Evolutionary conservation across 805 yeast genomes (phyloP).

Genomic region (Wickerhamomyces xylosicus): DNA sequence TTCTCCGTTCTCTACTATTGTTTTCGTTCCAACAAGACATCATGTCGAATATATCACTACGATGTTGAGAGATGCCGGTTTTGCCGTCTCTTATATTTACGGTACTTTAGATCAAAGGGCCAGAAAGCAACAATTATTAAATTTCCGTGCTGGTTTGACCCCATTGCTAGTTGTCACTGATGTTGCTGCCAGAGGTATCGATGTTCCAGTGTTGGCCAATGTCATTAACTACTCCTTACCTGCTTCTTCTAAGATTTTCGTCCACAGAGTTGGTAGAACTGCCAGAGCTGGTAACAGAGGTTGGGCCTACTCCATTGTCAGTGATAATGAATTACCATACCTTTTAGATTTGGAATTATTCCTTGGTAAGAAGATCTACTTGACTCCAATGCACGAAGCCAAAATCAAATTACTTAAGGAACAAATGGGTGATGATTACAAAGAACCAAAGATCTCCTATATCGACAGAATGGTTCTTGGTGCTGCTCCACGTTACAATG

Average conservation of each 20-base stretch:
- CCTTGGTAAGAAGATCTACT: slow-evolving; percentile 68
- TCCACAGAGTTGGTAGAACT: slow-evolving; percentile 98
- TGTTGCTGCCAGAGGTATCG: slow-evolving; percentile 98
- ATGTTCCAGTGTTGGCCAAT: slow-evolving; percentile 91
- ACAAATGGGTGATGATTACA: slow-evolving; percentile 30
- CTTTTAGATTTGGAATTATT: slow-evolving; percentile 83
- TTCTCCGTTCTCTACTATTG: slow-evolving; percentile 75
- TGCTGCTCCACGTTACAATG: slow-evolving; percentile 56
- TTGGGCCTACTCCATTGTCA: slow-evolving; percentile 90
- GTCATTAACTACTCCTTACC: slow-evolving; percentile 90
- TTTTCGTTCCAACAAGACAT: slow-evolving; percentile 94
- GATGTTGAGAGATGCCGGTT: slow-evolving; percentile 68
- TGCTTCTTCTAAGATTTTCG: slow-evolving; percentile 83
- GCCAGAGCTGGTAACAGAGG: slow-evolving; percentile 98
- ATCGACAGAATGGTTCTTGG: slow-evolving; percentile 78
- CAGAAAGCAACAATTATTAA: slow-evolving; percentile 76
- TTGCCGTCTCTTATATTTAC: slow-evolving; percentile 79
- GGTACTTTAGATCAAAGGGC: slow-evolving; percentile 95
- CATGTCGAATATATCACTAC: slow-evolving; percentile 87
- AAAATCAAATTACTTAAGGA: slow-evolving; percentile 41
- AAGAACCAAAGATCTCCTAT: slow-evolving; percentile 56
- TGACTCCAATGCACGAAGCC: slow-evolving; percentile 61
- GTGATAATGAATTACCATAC: slow-evolving; percentile 83
- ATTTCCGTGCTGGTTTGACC: slow-evolving; percentile 78
- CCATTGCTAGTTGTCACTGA: slow-evolving; percentile 92